Evolutionary conservation across 768 basidiomycete genomes (phyloP), one percentile per base, ranked within the genome.

Genomic region (Amanita exitialis): DNA sequence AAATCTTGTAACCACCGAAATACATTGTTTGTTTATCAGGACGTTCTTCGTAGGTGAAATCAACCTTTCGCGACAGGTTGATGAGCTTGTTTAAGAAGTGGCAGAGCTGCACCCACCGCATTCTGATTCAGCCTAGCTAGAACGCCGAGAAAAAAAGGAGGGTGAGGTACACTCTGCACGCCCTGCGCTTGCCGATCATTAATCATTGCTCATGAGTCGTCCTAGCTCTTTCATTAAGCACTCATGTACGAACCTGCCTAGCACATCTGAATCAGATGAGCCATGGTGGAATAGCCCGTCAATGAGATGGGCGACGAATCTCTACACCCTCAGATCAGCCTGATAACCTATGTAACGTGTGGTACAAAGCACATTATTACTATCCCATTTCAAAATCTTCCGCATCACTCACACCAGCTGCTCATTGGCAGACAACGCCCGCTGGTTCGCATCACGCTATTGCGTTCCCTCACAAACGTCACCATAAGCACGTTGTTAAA

Each of bases 341-440:
- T 44, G 5, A n/a, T n/a, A n/a, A 9, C 39, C n/a, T n/a, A n/a
- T n/a, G n/a, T n/a, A 21, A 21, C 18, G n/a, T n/a, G n/a, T n/a
- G n/a, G n/a, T n/a, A n/a, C n/a, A n/a, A 44, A 80, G 57, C 56
- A 88, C 87, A 71, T 90, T 86, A 54, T 79, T 81, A 16, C 87
- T 86, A 61, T 89, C 86, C 47, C 87, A 87, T 63, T 80, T 86
- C 49, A 90, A 68, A 51, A 90, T 85, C 67, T 90, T 90, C 86
- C 86, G 90, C 53, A 90, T 69, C 39, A 90, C 87, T 85, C 86
- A 90, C 37, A 89, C 83, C 44, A 90, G 68, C 59, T 87, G 87
- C 60, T 89, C 86, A 62, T 80, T 86, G 47, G 78, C 73, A 53
- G 73, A 72, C 23, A 75, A 72, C 18, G 67, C 71, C 15, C 71